Base-by-base conservation (phyloP, 495 filamentous ascomycete species). In the Copromyces sp. region DNA sequence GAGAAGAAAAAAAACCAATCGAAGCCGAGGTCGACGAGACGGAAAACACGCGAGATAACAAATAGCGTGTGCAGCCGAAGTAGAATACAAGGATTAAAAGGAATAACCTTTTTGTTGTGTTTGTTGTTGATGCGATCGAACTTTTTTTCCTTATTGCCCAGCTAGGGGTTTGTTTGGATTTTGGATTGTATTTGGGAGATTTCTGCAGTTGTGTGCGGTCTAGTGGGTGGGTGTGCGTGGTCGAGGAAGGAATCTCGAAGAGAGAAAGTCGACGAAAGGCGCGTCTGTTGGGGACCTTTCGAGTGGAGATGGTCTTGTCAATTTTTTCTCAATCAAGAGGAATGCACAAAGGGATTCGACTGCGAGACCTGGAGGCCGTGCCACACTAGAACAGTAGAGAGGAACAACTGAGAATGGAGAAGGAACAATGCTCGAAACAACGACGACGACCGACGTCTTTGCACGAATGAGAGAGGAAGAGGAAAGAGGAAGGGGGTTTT, bases 11-110 rank as follows among this genome's bases (percentile, higher is more conserved):
- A 47, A 29, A 61, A 61, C 53, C 53, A 61, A 70, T 72, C 65
- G 44, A 73, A 68, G 53, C 12, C 38, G 69, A 41, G 35, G 68
- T 74, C 73, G 47, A 75, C 45, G 71, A 80, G 76, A 71, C 72
- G 41, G 73, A 74, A 74, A 72, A 45, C 40, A 72, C 69, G 75
- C 75, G 77, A 78, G 37, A 70, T 14, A 59, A 29, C 16, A 47
- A 37, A 70, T 45, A 73, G 61, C 39, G 70, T 71, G 47, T 40
- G 53, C 6, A 35, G 53, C 53, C 29, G 53, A 61, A 61, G 24
- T 61, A 82, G 70, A 82, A 78, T 82, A 82, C 79, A 81, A 80
- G 70, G 77, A 81, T 82, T 80, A 82, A 82, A 79, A 82, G 61
- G 71, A 68, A 61, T 61, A 59, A 35, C 14, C 53, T 61, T 61